These are phyloP conservation scores for Xerocomus nothofagi DNA, from an alignment of 1,284 basidiomycete species.

Conservation along the genomic window DNA sequence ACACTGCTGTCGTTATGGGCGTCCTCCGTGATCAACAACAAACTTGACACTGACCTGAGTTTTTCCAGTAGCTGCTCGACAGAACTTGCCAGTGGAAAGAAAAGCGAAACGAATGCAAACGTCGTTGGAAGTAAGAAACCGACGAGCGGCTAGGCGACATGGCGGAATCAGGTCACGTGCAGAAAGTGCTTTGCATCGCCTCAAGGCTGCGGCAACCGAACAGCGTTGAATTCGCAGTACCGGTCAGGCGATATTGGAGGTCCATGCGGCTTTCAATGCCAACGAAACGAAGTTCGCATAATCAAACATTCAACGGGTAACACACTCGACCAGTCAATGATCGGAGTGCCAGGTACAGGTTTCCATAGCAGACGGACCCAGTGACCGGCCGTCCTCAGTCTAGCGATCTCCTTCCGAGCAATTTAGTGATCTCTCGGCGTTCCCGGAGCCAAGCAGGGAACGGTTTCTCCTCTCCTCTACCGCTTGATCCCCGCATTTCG, in stretches of 20 bases:
- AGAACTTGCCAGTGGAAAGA: constrained; percentile 6
- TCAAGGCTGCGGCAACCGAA: background rate
- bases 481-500: constrained; percentile 58
- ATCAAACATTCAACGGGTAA: background rate
- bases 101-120: constrained; percentile 6
- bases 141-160: constrained; percentile 29
- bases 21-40: constrained; percentile 5
- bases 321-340: background rate
- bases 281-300: background rate
- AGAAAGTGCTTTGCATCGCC: background rate
- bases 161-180: constrained; percentile 24
- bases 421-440: constrained; percentile 80
- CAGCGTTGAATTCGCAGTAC: too few species aligned
- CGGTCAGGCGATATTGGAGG: too few species aligned
- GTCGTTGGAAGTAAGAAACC: constrained; percentile 12
- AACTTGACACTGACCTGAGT: constrained; percentile 5
- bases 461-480: constrained; percentile 44
- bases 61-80: constrained; percentile 1
- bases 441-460: constrained; percentile 86
- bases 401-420: constrained; percentile 72
- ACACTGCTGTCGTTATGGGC: constrained; percentile 9
- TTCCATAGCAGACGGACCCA: background rate
- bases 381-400: constrained; percentile 47
- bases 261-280: background rate
- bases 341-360: constrained; percentile 1